Evolutionary conservation across 179 eudicot species (phyloP).

Genomic region (Heliamphora pulchella): DNA sequence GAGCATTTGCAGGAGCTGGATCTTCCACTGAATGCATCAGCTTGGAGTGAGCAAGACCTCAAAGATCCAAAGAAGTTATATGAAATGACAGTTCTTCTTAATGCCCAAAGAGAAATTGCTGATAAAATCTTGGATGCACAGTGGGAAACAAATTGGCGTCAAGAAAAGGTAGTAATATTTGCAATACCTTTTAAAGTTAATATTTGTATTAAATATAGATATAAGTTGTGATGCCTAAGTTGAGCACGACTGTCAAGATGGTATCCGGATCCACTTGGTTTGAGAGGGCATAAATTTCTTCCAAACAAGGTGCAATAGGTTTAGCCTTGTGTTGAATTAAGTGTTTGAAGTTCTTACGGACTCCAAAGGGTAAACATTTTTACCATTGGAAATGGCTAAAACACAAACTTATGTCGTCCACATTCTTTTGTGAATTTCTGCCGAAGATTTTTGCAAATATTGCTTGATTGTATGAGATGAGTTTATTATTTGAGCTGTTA

Average conservation of each 20-base stretch:
- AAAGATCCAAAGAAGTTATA: constrained; percentile 79
- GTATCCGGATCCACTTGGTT: neutral
- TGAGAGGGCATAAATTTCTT: neutral
- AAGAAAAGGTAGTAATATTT: constrained; percentile 53
- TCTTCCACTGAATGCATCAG: constrained; percentile 72
- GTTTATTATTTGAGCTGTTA: constrained; percentile 4
- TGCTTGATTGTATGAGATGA: neutral
- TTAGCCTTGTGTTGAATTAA: constrained; percentile 1
- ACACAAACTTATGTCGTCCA: neutral
- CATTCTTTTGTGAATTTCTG: neutral
- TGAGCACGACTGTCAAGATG: neutral
- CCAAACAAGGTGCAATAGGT: constrained; percentile 6
- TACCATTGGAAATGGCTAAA: neutral
- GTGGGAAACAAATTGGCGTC: constrained; percentile 93
- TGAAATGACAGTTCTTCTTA: constrained; percentile 88
- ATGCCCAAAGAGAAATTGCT: constrained; percentile 84
- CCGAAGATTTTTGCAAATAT: neutral
- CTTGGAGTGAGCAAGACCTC: constrained; percentile 82
- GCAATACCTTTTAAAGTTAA: neutral
- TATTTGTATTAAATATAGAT: neutral
- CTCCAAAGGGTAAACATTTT: neutral
- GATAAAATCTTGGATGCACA: constrained; percentile 75
- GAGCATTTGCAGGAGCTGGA: constrained; percentile 54
- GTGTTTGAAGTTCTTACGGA: neutral
- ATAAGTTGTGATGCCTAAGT: neutral